These are phyloP conservation scores for Phytophthora multivora DNA, from an alignment of 352 stramenopile genomes.

Conservation along the genomic window DNA sequence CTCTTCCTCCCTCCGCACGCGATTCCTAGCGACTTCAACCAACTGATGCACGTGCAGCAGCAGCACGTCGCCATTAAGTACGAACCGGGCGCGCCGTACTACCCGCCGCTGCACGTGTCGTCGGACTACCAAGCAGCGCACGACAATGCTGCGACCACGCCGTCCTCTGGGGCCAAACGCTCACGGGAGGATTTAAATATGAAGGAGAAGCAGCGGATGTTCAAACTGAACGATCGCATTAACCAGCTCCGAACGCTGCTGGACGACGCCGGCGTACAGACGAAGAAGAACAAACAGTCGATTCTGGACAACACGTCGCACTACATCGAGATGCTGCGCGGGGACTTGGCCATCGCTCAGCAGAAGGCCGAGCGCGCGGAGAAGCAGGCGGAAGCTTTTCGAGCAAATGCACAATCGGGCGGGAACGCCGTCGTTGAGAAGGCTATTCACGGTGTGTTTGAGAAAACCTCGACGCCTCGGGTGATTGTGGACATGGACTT, in stretches of 20 bases:
- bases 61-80: constrained; percentile 29
- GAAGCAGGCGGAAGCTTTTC: constrained; percentile 53
- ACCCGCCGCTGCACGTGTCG: constrained; percentile 55
- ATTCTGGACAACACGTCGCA: constrained; percentile 66
- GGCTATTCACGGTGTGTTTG: constrained; percentile 43
- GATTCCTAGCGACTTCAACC: constrained; percentile 31
- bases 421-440: constrained; percentile 28
- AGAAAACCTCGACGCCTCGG: constrained; percentile 54
- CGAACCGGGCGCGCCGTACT: constrained; percentile 46
- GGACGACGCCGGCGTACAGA: constrained; percentile 57
- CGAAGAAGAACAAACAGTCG: constrained; percentile 80
- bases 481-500: constrained; percentile 56
- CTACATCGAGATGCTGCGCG: constrained; percentile 65
- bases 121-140: constrained; percentile 44
- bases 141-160: constrained; percentile 1
- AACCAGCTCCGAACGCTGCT: constrained; percentile 67
- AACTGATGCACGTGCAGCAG: constrained; percentile 40
- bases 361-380: constrained; percentile 57
- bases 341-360: constrained; percentile 51
- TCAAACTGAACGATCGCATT: constrained; percentile 88
- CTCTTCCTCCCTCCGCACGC: constrained; percentile 20
- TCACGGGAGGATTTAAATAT: constrained; percentile 81
- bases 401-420: constrained; percentile 21
- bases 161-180: constrained; percentile 42
- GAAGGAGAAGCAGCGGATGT: constrained; percentile 91